A percentile compares a stretch with the other conserved stretches of the same genome.
phyloP scores from a whole-genome alignment of 441 rosid genomes.

The Dalechampia spathulata region DNA sequence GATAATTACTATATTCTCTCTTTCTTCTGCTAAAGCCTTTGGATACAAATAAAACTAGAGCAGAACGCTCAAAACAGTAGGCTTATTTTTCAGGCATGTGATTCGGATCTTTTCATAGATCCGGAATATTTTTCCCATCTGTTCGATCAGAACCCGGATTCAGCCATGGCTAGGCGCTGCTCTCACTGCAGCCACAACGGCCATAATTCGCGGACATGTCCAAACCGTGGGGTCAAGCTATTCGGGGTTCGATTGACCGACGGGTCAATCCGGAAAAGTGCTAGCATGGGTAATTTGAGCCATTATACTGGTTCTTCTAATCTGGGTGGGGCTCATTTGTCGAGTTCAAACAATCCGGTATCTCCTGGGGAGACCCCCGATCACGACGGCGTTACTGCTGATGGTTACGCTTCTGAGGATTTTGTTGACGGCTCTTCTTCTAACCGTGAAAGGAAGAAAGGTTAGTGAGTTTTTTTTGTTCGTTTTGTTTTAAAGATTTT shows the following conservation, averaged over 20 bases:
- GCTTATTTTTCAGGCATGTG: too few relatives aligned
- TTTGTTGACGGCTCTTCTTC: slow-evolving; percentile 61
- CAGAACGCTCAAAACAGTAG: too few relatives aligned
- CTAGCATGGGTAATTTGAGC: slow-evolving; percentile 33
- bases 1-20: too few relatives aligned
- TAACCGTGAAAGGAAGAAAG: slow-evolving; percentile 78
- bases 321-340: slow-evolving; percentile 15
- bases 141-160: too few relatives aligned
- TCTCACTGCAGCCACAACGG: slow-evolving; percentile 97
- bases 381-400: slow-evolving; percentile 40
- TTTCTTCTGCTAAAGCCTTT: too few relatives aligned
- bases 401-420: slow-evolving; percentile 79
- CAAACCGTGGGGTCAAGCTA: slow-evolving; percentile 66
- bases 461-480: slow-evolving; percentile 24
- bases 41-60: too few relatives aligned
- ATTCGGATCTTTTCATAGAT: too few relatives aligned
- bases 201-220: slow-evolving; percentile 86
- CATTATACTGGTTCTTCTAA: too few relatives aligned
- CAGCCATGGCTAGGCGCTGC: slow-evolving; percentile 76
- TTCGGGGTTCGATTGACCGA: slow-evolving; percentile 91
- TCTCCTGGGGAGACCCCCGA: slow-evolving; percentile 72
- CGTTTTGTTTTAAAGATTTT: background rate
- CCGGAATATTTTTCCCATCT: too few relatives aligned
- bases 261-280: slow-evolving; percentile 91
- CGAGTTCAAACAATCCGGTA: slow-evolving; percentile 40